These are phyloP conservation scores for Agroathelia rolfsii DNA, from an alignment of 1,284 basidiomycete species.

Conservation along the genomic window DNA sequence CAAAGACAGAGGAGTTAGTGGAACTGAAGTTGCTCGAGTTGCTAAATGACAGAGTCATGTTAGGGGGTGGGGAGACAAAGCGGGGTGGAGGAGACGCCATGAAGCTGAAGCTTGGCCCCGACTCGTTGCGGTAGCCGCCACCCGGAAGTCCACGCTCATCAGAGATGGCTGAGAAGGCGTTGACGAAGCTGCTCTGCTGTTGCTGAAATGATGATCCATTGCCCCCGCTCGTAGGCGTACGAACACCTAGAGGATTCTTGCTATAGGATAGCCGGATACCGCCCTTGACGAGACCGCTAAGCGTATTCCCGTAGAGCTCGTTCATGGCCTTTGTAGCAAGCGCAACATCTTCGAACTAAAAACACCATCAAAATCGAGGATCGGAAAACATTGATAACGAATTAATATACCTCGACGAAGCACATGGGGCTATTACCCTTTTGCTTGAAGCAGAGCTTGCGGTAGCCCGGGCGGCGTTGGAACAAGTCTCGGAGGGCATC, in stretches of 20 bases:
- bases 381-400: conserved; percentile 2
- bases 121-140: too few species aligned
- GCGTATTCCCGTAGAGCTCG: conserved; percentile 85
- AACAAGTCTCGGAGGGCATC: conserved; percentile 80
- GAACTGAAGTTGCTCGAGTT: conserved; percentile 27
- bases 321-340: conserved; percentile 80
- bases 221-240: conserved; percentile 59
- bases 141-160: too few species aligned
- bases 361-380: conserved; percentile 13
- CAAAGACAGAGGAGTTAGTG: conserved; percentile 25
- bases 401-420: conserved; percentile 73
- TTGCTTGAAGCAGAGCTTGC: conserved; percentile 88
- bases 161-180: conserved; percentile 29
- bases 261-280: conserved; percentile 94
- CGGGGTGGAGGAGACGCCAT: conserved; percentile 52
- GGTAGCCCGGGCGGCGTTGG: conserved; percentile 70
- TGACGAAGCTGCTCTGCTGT: conserved; percentile 36
- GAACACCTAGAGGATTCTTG: conserved; percentile 87
- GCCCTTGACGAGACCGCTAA: conserved; percentile 87
- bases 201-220: conserved; percentile 40
- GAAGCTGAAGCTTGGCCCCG: too few species aligned
- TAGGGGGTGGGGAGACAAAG: conserved; percentile 40
- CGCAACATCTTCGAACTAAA: conserved; percentile 83
- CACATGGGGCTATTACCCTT: conserved; percentile 98
- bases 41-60: too few species aligned